These are phyloP conservation scores for Colletotrichum salicis DNA, from an alignment of 2,329 filamentous ascomycete genomes.

Conservation along the genomic window DNA sequence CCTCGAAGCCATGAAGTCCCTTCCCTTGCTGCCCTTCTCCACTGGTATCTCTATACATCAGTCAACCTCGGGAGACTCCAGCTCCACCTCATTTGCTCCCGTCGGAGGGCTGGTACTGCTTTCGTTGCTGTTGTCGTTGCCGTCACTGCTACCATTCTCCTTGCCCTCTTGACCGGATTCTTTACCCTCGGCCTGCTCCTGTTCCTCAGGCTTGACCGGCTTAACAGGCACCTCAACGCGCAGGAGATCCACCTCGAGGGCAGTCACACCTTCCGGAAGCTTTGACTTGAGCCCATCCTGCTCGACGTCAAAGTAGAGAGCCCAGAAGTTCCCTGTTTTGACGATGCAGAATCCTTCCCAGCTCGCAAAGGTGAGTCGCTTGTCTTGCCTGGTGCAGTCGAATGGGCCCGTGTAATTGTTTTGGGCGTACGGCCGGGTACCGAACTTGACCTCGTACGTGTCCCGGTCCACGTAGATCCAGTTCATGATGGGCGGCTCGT, in stretches of 20 bases:
- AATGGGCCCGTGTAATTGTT: conserved; percentile 29
- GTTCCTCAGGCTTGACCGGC: neutral
- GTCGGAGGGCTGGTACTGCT: too few species aligned
- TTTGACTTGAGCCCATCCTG: neutral
- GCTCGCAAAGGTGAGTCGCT: neutral
- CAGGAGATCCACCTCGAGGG: neutral
- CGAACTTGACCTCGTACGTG: conserved; percentile 59
- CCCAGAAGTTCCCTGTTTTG: neutral
- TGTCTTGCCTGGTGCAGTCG: neutral
- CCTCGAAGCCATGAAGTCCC: neutral
- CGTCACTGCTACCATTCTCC: neutral
- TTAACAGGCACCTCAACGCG: neutral
- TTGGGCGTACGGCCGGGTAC: conserved; percentile 54
- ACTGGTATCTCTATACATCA: neutral
- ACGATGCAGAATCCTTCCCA: neutral
- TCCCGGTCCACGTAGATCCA: conserved; percentile 60
- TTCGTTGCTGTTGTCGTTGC: neutral
- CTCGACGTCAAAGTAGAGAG: neutral
- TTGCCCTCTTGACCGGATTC: neutral
- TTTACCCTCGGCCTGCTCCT: neutral
- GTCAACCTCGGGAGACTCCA: neutral
- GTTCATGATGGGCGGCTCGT: conserved; percentile 61
- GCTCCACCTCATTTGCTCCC: neutral
- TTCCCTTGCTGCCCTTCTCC: neutral
- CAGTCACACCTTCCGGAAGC: neutral